A percentile compares a stretch with the other conserved stretches of the same genome.
Evolutionary conservation across 306 rosid genomes (phyloP).

Genomic region (Citrullus colocynthis): DNA sequence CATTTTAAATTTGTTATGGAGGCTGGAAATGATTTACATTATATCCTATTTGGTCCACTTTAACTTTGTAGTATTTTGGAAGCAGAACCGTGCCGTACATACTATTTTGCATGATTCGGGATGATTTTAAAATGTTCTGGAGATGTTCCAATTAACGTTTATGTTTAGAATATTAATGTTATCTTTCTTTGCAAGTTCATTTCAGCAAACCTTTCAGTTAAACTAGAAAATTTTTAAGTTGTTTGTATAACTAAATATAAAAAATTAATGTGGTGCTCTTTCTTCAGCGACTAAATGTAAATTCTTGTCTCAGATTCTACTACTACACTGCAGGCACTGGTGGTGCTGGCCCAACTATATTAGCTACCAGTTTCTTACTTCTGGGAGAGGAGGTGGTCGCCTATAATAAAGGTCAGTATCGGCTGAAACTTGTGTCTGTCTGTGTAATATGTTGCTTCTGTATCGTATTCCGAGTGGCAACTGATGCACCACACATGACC

Average conservation of each 20-base stretch:
- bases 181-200: not conserved
- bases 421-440: not conserved
- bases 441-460: not conserved
- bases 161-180: not conserved
- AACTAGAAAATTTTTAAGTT: not conserved
- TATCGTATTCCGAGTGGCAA: slow-evolving; percentile 19
- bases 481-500: slow-evolving; percentile 24
- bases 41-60: not conserved
- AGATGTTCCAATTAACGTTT: not conserved
- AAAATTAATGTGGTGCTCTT: slow-evolving; percentile 1
- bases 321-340: slow-evolving; percentile 95
- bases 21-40: not conserved
- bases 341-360: slow-evolving; percentile 93
- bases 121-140: not conserved
- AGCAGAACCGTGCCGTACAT: not conserved
- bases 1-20: not conserved
- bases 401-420: slow-evolving; percentile 59
- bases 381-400: slow-evolving; percentile 96
- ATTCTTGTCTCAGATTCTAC: slow-evolving; percentile 52
- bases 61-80: not conserved
- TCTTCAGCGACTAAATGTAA: slow-evolving; percentile 7
- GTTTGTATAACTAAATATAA: not conserved
- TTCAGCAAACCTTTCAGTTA: not conserved
- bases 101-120: not conserved
- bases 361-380: slow-evolving; percentile 80